Evolutionary conservation across 768 basidiomycete species (phyloP), one percentile per base, ranked within the genome.

Genomic region (Coprinopsis sp.): DNA sequence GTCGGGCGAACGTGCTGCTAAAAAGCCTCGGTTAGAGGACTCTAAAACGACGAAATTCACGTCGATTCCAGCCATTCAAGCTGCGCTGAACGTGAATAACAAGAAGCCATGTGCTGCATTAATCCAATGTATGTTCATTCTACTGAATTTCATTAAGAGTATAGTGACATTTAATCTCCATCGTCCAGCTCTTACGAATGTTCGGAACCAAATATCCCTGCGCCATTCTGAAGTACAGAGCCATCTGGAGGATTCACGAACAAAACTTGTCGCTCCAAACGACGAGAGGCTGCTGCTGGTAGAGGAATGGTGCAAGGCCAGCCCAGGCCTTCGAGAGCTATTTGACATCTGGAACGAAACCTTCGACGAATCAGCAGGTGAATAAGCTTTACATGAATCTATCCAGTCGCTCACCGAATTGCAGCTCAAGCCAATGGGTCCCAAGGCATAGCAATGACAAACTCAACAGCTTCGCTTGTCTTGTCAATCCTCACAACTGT

Each of bases 401-500:
- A 5, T 23, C 22, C 23, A 39, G 38, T 5, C n/a, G n/a, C n/a
- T n/a, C n/a, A n/a, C n/a, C n/a, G n/a, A n/a, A n/a, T 8, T 39
- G 7, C 16, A 39, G 37, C 18, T 11, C 6, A 5, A 22, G 37
- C 37, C 18, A 39, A 39, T 24, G 37, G 37, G 8, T 39, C 37
- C 7, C 37, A 39, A 23, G 37, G 37, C 37, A 10, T 39, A 16
- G 38, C 47, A 12, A 48, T 48, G 39, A 31, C 47, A 3, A 48
- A 33, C 25, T 33, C 25, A 6, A 38, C 38, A 16, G 22, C 42
- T 2, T 43, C 48, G 6, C 42, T 49, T n/a, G 18, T 34, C 3
- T 21, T 44, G 3, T 77, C 81, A 1, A 53, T 82, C 1, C 56
- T 91, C 6, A 73, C 86, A 0, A 70, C 77, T 0, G 51, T 88